phyloP scores from a whole-genome alignment of 2,329 filamentous ascomycete species.

The Fusarium palustre region DNA sequence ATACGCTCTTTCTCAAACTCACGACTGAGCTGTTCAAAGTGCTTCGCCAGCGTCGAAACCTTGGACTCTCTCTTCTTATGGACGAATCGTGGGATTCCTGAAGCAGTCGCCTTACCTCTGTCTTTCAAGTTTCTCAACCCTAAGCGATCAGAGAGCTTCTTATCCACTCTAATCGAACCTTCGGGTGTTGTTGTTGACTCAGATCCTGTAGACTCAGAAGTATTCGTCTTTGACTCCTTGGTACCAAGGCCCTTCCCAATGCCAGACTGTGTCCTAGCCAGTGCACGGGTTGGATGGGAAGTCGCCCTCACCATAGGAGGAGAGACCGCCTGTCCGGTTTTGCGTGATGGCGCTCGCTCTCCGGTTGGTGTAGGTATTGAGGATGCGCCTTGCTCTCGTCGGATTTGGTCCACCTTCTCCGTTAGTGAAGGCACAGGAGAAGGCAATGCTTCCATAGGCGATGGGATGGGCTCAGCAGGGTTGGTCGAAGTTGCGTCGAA shows the following conservation, averaged over 20 bases:
- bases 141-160: slow-evolving; percentile 80
- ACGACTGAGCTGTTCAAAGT: slow-evolving; percentile 95
- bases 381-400: slow-evolving; percentile 59
- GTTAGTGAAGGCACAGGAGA: slow-evolving; percentile 48
- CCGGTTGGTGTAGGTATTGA: slow-evolving; percentile 44
- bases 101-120: slow-evolving; percentile 68
- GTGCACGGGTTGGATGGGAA: slow-evolving; percentile 62
- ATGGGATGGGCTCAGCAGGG: slow-evolving; percentile 18
- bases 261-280: slow-evolving; percentile 61
- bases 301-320: slow-evolving; percentile 66
- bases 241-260: slow-evolving; percentile 56
- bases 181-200: slow-evolving; percentile 49
- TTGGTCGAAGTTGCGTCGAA: slow-evolving; percentile 35
- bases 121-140: slow-evolving; percentile 74
- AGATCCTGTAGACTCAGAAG: slow-evolving; percentile 31
- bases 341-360: slow-evolving; percentile 58
- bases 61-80: slow-evolving; percentile 79
- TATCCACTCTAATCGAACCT: slow-evolving; percentile 68
- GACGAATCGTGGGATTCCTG: slow-evolving; percentile 89
- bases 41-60: slow-evolving; percentile 91
- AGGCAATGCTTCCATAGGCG: slow-evolving; percentile 32
- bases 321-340: slow-evolving; percentile 59
- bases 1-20: slow-evolving; percentile 97
- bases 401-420: slow-evolving; percentile 64
- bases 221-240: slow-evolving; percentile 52